phyloP scores from a whole-genome alignment of 345 rosid species.

The Cardamine resedifolia region DNA sequence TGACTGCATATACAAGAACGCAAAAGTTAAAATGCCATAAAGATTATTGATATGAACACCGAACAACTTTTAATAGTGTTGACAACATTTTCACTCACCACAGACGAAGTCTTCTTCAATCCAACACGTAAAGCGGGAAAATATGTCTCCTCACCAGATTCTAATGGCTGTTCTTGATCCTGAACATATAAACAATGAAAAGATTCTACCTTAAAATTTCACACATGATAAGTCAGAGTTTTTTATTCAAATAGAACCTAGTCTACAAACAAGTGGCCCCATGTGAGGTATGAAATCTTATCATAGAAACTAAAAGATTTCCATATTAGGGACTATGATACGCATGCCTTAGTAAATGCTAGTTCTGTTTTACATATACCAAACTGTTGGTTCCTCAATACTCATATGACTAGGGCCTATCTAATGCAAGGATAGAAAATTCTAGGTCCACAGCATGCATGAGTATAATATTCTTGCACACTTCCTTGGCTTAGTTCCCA shows the following conservation, averaged over 20 bases:
- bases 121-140: slow-evolving; percentile 80
- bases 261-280: neutral
- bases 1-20: slow-evolving; percentile 59
- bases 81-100: slow-evolving; percentile 51
- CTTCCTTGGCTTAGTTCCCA: neutral
- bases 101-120: slow-evolving; percentile 59
- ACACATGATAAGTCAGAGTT: neutral
- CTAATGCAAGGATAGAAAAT: neutral
- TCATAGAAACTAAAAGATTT: neutral
- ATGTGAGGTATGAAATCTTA: neutral
- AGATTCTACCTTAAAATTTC: slow-evolving; percentile 9
- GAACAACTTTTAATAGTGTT: neutral
- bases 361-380: neutral
- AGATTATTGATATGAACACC: neutral
- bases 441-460: neutral
- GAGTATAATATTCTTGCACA: neutral
- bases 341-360: neutral
- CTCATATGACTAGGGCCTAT: neutral
- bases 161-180: slow-evolving; percentile 57
- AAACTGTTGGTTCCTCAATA: neutral
- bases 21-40: neutral
- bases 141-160: slow-evolving; percentile 86
- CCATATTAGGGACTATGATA: neutral
- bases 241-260: neutral
- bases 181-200: slow-evolving; percentile 37